These are phyloP conservation scores for Coffea canephora DNA, from an alignment of 257 asterid species.

Conservation along the genomic window DNA sequence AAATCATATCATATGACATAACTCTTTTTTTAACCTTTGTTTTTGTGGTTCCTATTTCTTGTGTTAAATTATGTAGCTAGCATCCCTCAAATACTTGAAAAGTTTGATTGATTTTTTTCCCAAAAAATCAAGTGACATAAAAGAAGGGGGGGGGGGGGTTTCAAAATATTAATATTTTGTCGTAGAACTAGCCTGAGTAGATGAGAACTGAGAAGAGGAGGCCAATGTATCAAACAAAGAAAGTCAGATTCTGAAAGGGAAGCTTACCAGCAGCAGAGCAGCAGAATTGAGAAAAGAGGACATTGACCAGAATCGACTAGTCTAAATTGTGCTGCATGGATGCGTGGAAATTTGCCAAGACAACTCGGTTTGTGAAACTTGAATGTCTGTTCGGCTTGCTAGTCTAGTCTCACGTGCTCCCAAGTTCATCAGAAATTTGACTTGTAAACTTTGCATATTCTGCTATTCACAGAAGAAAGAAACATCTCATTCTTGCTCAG, in stretches of 20 bases:
- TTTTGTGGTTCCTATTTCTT: too few relatives aligned
- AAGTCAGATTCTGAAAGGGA: slow-evolving; percentile 2
- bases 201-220: neutral
- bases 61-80: neutral
- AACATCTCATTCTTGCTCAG: slow-evolving; percentile 7
- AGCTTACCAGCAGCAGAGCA: neutral
- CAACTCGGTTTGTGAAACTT: neutral
- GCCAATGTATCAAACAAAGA: slow-evolving; percentile 3
- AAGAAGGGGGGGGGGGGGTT: neutral
- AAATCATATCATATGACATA: too few relatives aligned
- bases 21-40: too few relatives aligned
- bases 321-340: neutral
- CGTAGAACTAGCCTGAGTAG: too few relatives aligned
- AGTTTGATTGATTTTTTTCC: too few relatives aligned
- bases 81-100: neutral
- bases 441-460: neutral
- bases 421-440: neutral
- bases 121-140: too few relatives aligned
- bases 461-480: neutral
- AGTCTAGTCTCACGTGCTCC: neutral
- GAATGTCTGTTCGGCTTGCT: neutral
- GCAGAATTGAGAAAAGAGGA: neutral
- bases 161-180: too few relatives aligned
- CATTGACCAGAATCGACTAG: neutral
- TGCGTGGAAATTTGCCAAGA: neutral